Percentiles rank a stretch among this genome's conserved stretches.
These are phyloP conservation scores for Geotrichum aggregatum DNA, from an alignment of 1,139 yeast species.

Conservation along the genomic window DNA sequence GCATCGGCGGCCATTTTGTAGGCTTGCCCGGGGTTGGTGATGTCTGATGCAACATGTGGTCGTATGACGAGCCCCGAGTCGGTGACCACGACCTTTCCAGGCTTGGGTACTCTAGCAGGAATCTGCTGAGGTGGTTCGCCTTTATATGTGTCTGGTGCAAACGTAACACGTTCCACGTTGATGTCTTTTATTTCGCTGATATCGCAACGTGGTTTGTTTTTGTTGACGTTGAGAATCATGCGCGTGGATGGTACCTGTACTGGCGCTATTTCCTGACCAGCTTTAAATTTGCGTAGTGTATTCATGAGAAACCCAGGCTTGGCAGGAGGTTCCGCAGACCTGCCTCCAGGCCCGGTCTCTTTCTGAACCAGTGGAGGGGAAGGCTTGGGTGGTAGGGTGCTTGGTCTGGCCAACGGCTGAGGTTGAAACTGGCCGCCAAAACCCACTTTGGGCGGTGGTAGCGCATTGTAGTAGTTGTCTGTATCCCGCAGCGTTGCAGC, in stretches of 20 bases:
- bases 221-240: conserved; percentile 5
- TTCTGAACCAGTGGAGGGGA: too few relatives aligned
- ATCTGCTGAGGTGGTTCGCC: conserved; percentile 93
- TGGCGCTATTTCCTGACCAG: background rate
- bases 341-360: background rate
- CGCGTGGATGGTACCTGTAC: background rate
- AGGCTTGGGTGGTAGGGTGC: conserved; percentile 4
- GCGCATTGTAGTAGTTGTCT: background rate
- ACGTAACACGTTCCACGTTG: conserved; percentile 49
- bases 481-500: background rate
- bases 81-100: conserved; percentile 67
- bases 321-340: background rate
- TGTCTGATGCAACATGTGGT: conserved; percentile 29
- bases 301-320: conserved; percentile 12
- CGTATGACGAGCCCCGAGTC: conserved; percentile 35
- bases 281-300: conserved; percentile 13
- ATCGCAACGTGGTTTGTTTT: conserved; percentile 24
- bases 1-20: conserved; percentile 33
- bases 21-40: conserved; percentile 15
- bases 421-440: background rate
- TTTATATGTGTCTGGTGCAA: conserved; percentile 64
- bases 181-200: conserved; percentile 12
- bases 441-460: background rate
- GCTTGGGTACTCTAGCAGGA: conserved; percentile 78
- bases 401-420: background rate